Percentiles rank a stretch among this genome's conserved stretches.
These are phyloP conservation scores for Russula sp. DNA, from an alignment of 768 basidiomycete species.

Conservation along the genomic window DNA sequence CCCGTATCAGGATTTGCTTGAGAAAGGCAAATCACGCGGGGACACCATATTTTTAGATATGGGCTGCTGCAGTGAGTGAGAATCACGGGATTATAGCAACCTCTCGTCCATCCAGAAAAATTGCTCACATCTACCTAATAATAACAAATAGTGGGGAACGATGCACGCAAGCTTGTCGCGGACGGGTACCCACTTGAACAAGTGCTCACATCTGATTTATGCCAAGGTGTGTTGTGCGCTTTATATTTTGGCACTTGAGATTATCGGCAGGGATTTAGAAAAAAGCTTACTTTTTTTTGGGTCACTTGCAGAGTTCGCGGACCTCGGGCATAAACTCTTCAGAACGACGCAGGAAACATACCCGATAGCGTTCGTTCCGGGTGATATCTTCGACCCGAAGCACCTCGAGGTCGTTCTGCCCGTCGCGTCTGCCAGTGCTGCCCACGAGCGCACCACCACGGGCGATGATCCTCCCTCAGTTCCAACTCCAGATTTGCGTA, in stretches of 20 bases:
- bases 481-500: constrained; percentile 33
- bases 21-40: constrained; percentile 39
- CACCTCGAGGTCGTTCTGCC: constrained; percentile 39
- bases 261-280: too few species aligned
- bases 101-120: neutral
- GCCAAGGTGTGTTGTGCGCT: constrained; percentile 36
- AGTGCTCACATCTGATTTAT: constrained; percentile 42
- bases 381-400: constrained; percentile 50
- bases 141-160: constrained; percentile 42
- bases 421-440: constrained; percentile 21
- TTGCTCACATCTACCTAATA: neutral
- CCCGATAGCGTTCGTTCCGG: constrained; percentile 53
- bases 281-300: neutral
- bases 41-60: constrained; percentile 45
- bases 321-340: constrained; percentile 61
- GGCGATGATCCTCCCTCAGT: neutral
- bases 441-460: constrained; percentile 28
- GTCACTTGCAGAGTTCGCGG: constrained; percentile 50
- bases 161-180: constrained; percentile 41
- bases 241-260: neutral
- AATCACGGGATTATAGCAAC: constrained; percentile 19
- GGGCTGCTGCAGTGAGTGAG: constrained; percentile 45
- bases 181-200: constrained; percentile 46
- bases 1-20: constrained; percentile 13
- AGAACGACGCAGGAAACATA: constrained; percentile 49